Evolutionary conservation across 106 monocot species (phyloP), one percentile per base, ranked within the genome.

Genomic region (Ottelia alismoides): DNA sequence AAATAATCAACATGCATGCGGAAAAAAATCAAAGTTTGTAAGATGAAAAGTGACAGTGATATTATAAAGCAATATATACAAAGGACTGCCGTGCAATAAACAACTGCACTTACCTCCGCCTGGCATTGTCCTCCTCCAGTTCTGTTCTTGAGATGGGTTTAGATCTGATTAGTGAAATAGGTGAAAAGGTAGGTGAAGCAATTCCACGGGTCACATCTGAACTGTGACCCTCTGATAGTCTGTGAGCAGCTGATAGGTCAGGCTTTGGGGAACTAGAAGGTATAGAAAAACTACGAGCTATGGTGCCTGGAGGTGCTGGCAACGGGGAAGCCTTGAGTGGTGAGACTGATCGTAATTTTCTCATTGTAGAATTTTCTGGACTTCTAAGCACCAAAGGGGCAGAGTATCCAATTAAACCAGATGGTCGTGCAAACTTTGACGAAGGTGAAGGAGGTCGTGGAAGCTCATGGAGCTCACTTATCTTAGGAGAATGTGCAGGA

Each of bases 271-370:
- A 52, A 58, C 69, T 74, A 7, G 81, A 76, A 18, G 88, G 96
- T 66, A 89, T 96, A 30, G 96, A 96, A 62, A 76, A 89, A 72
- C 96, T 96, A 17, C 96, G 89, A 1, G 75, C 48, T 60, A 93
- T 78, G 25, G 44, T n/a, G 2, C 58, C 66, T 24, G 87, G 93
- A 9, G 96, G 96, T 16, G 28, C 58, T 46, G 96, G 96, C 45
- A 96, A 58, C 21, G 85, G 96, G 28, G 85, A 72, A 11, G 96
- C 78, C 30, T 53, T 77, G 6, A 61, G 70, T 24, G 69, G 67
- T 58, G 75, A 49, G 51, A 52, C 29, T 7, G 60, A 43, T 21
- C 47, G 54, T 0, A 18, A 30, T 59, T 76, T 76, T 27, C 26
- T 70, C 2, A 59, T 22, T 25, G 55, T 46, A 56, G 31, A 54